A percentile compares a stretch with the other conserved stretches of the same genome.
Conservation (phyloP, 1,284 basidiomycete species). For the Moesziomyces parantarcticus region DNA sequence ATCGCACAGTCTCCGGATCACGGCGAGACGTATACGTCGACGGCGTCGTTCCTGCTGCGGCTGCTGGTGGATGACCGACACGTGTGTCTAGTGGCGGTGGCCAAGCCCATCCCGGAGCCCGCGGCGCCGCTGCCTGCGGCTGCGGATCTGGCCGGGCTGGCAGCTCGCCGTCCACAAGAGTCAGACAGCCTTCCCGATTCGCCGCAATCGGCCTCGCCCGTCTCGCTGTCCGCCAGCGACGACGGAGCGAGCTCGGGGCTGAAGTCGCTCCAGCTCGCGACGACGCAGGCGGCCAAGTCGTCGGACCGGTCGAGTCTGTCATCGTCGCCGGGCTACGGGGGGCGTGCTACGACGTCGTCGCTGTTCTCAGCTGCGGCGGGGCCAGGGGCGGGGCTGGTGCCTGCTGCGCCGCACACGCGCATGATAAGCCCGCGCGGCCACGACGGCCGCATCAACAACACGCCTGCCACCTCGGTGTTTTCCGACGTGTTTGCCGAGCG, state of each 20-base stretch:
- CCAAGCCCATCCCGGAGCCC: conserved; percentile 56
- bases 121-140: conserved; percentile 24
- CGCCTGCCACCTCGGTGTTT: conserved; percentile 47
- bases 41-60: conserved; percentile 58
- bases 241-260: conserved; percentile 1
- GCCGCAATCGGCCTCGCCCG: conserved; percentile 14
- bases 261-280: conserved; percentile 18
- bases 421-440: conserved; percentile 21
- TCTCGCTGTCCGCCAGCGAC: background rate
- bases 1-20: conserved; percentile 44
- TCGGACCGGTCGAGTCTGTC: conserved; percentile 9
- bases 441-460: conserved; percentile 41
- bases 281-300: background rate
- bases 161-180: background rate
- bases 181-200: conserved; percentile 4
- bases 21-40: conserved; percentile 57
- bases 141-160: background rate
- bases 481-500: conserved; percentile 37
- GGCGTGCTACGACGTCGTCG: conserved; percentile 3
- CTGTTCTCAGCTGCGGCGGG: conserved; percentile 13
- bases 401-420: conserved; percentile 17
- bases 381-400: background rate
- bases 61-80: conserved; percentile 62
- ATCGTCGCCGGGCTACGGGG: conserved; percentile 1
- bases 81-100: conserved; percentile 61